Base-by-base conservation (phyloP, 2,329 filamentous ascomycete genomes). In the Fonsecaea multimorphosa region DNA sequence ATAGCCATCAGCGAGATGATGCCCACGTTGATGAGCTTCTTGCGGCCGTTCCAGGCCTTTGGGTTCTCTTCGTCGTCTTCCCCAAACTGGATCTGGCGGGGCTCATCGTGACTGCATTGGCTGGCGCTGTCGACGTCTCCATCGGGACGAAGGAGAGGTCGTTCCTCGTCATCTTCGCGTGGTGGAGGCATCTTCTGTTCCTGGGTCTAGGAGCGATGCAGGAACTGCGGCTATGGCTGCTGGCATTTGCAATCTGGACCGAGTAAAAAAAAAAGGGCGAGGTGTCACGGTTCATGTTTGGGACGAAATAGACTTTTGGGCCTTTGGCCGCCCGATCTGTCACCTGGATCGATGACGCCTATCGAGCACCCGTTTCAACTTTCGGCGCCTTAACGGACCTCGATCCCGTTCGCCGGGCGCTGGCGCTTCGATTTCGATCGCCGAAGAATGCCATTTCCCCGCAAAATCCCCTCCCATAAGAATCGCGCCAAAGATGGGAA, bases 1-100 rank as follows among this genome's bases (percentile, higher is more conserved):
- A 66, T 78, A 3, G 81, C 76, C 82, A 85, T 84, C 40, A 78
- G 72, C 3, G 82, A 81, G 62, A 85, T 84, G 58, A 84, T 79
- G 12, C 74, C 77, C 32, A 84, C 80, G 65, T 85, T 85, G 54
- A 76, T 71, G 71, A 84, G 75, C 68, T 84, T 84, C 65, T 75
- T 78, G 56, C 72, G 71, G 65, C 73, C 72, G 11, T 74, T 72
- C 83, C 83, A 84, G 73, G 79, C 75, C 68, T 80, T 74, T 19
- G 83, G 82, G 67, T 84, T 80, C 24, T 78, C 78, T 5, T 75
- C 70, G 68, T 80, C 79, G 53, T 77, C 70, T 14, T 79, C 71
- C 5, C 68, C 66, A 66, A 82, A 81, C 11, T 71, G 73, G 64
- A 74, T 52, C 24, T 65, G 58, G 11, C 32, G 59, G 8, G 49